Conservation (phyloP, 2,329 filamentous ascomycete genomes). For the Penicillium janthinellum region DNA sequence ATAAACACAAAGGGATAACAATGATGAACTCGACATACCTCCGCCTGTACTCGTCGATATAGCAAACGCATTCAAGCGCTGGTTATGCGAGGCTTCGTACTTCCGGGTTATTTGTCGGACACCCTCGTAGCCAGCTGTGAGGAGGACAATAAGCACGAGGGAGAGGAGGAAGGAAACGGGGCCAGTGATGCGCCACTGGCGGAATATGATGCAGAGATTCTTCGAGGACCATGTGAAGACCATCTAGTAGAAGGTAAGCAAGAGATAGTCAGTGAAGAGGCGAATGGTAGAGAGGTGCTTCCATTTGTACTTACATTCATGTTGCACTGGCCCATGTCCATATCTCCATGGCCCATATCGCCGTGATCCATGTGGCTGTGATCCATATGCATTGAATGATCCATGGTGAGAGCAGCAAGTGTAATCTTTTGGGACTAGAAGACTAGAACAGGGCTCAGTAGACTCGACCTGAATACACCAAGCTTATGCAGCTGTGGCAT, state of each 20-base stretch:
- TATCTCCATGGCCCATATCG: slow-evolving; percentile 52
- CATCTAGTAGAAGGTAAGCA: slow-evolving; percentile 63
- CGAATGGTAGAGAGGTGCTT: not conserved
- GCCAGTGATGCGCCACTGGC: slow-evolving; percentile 81
- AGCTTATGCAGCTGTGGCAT: not conserved
- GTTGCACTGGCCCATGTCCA: slow-evolving; percentile 72
- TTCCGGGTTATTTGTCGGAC: slow-evolving; percentile 74
- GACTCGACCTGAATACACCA: not conserved
- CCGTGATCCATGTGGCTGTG: slow-evolving; percentile 59
- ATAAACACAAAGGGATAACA: not conserved
- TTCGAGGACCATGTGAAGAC: slow-evolving; percentile 94
- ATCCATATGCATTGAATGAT: slow-evolving; percentile 49
- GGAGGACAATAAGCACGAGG: slow-evolving; percentile 75
- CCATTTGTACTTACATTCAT: slow-evolving; percentile 72
- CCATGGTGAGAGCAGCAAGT: slow-evolving; percentile 28
- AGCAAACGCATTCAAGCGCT: slow-evolving; percentile 53
- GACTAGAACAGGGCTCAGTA: not conserved
- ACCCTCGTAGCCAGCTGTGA: slow-evolving; percentile 92
- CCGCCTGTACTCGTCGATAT: slow-evolving; percentile 24
- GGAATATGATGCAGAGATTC: slow-evolving; percentile 95
- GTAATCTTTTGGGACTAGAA: not conserved
- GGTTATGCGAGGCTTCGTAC: slow-evolving; percentile 66
- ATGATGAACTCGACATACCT: slow-evolving; percentile 31
- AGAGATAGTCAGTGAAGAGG: not conserved
- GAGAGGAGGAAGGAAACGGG: slow-evolving; percentile 76